phyloP scores from a whole-genome alignment of 2,329 filamentous ascomycete species.

The Botrytis hyacinthi region DNA sequence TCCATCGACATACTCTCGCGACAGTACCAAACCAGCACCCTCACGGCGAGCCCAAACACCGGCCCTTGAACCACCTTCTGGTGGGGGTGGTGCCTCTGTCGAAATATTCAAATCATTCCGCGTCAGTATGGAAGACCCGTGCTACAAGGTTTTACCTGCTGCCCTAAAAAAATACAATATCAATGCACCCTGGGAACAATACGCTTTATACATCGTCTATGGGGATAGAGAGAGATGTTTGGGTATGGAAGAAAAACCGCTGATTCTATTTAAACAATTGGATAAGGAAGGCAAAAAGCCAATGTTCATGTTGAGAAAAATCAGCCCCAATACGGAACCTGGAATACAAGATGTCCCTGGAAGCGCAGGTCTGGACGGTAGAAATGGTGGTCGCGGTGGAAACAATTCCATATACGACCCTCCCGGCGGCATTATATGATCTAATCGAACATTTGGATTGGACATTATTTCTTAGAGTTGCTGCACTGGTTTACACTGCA shows the following conservation, averaged over 20 bases:
- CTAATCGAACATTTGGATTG: conserved; percentile 14
- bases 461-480: conserved; percentile 18
- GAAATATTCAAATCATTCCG: conserved; percentile 99
- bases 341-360: conserved; percentile 41
- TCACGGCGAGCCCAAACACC: conserved; percentile 62
- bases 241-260: conserved; percentile 85
- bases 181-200: conserved; percentile 95
- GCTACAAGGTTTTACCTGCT: conserved; percentile 93
- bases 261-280: conserved; percentile 95
- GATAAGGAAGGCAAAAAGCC: conserved; percentile 94
- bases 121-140: conserved; percentile 96
- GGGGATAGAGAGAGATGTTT: conserved; percentile 97
- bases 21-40: conserved; percentile 37
- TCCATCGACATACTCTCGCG: conserved; percentile 35
- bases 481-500: conserved; percentile 16
- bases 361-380: conserved; percentile 24
- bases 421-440: conserved; percentile 39
- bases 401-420: conserved; percentile 33
- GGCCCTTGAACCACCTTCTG: conserved; percentile 58
- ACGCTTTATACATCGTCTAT: conserved; percentile 96
- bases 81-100: conserved; percentile 56
- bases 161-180: conserved; percentile 98
- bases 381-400: conserved; percentile 27
- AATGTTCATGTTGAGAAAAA: conserved; percentile 73
- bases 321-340: conserved; percentile 33